These are phyloP conservation scores for Epicoccum sorghinum DNA, from an alignment of 2,329 filamentous ascomycete species.

Conservation along the genomic window DNA sequence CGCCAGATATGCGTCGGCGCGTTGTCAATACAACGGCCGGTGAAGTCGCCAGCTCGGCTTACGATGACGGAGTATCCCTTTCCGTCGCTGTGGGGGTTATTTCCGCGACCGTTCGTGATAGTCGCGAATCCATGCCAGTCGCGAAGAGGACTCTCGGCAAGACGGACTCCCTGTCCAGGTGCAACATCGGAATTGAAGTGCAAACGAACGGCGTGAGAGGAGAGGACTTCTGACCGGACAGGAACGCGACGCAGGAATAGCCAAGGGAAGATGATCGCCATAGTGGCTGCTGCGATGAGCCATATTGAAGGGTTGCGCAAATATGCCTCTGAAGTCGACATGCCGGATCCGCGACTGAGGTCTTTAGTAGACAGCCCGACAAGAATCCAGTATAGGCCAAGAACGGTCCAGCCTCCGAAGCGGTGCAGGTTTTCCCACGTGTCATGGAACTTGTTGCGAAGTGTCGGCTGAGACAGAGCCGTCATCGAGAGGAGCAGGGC, in stretches of 20 bases:
- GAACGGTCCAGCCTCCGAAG: constrained; percentile 46
- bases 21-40: constrained; percentile 39
- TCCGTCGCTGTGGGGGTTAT: constrained; percentile 18
- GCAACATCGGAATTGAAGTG: constrained; percentile 52
- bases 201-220: constrained; percentile 73
- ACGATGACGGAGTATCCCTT: constrained; percentile 46
- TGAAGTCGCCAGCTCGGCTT: constrained; percentile 49
- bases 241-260: constrained; percentile 70
- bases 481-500: constrained; percentile 39
- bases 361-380: constrained; percentile 36
- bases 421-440: constrained; percentile 45
- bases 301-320: constrained; percentile 60
- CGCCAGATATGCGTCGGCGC: constrained; percentile 47
- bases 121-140: constrained; percentile 51
- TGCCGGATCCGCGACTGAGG: constrained; percentile 22
- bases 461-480: constrained; percentile 35
- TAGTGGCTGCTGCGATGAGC: constrained; percentile 71
- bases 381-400: constrained; percentile 46
- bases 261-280: constrained; percentile 77
- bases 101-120: constrained; percentile 39
- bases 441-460: constrained; percentile 45
- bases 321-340: constrained; percentile 44
- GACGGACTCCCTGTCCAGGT: constrained; percentile 40
- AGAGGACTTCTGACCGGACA: constrained; percentile 72
- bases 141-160: constrained; percentile 39